Evolutionary conservation across 192 early-diverging fungal species (phyloP).

Genomic region (Coemansia sp.): DNA sequence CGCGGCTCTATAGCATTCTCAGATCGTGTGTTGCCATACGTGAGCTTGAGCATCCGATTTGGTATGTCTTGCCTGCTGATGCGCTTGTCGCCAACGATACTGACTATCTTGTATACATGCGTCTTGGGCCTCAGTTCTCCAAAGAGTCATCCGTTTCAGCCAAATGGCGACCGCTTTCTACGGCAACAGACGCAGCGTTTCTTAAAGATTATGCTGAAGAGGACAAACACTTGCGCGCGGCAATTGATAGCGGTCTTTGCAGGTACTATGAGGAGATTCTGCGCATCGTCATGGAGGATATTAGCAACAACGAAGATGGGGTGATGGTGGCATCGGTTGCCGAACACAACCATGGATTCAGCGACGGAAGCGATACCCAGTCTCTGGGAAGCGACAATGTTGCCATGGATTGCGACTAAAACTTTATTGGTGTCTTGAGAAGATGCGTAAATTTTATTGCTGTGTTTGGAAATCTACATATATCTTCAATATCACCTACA

Average conservation of each 20-base stretch:
- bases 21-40: conserved; percentile 25
- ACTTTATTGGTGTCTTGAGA: too few species aligned
- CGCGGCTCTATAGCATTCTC: conserved; percentile 29
- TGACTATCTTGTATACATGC: conserved; percentile 23
- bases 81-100: conserved; percentile 9
- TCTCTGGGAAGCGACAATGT: conserved; percentile 9
- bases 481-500: too few species aligned
- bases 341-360: neutral
- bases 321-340: neutral
- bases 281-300: conserved; percentile 30
- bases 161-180: conserved; percentile 10
- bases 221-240: conserved; percentile 23
- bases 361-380: neutral
- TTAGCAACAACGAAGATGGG: neutral
- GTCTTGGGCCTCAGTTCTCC: conserved; percentile 26
- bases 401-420: conserved; percentile 1
- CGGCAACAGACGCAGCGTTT: conserved; percentile 20
- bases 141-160: neutral
- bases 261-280: conserved; percentile 38
- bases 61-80: conserved; percentile 29
- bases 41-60: conserved; percentile 33
- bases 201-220: conserved; percentile 26
- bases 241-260: conserved; percentile 21
- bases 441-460: too few species aligned
- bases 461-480: too few species aligned